Evolutionary conservation across 306 rosid genomes (phyloP).

Genomic region (Arachis hypogaea): DNA sequence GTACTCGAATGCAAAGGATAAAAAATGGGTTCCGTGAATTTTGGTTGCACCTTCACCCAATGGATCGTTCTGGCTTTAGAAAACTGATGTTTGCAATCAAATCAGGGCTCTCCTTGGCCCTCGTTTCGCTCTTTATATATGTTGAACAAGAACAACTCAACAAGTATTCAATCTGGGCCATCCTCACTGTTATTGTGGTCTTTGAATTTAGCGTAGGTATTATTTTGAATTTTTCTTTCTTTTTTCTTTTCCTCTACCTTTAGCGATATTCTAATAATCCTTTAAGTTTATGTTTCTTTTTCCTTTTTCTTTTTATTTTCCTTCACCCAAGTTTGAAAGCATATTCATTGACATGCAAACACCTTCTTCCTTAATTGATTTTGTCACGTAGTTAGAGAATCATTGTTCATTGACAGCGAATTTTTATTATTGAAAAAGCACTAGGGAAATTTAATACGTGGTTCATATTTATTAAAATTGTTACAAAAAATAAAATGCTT

Average conservation of each 20-base stretch:
- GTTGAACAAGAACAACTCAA: slow-evolving; percentile 40
- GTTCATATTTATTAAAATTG: too few relatives aligned
- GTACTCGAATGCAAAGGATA: slow-evolving; percentile 37
- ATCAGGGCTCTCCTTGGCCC: slow-evolving; percentile 52
- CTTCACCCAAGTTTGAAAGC: too few relatives aligned
- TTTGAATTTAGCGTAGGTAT: slow-evolving; percentile 76
- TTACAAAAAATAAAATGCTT: too few relatives aligned
- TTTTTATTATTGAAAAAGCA: too few relatives aligned
- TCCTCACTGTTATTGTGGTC: slow-evolving; percentile 65
- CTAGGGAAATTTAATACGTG: too few relatives aligned
- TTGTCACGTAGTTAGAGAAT: too few relatives aligned
- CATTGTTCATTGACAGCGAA: too few relatives aligned
- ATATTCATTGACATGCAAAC: too few relatives aligned
- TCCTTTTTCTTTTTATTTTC: too few relatives aligned
- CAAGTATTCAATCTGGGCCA: slow-evolving; percentile 67
- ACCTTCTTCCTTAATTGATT: too few relatives aligned
- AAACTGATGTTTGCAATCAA: slow-evolving; percentile 55
- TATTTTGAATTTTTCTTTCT: neutral
- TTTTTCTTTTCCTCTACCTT: neutral
- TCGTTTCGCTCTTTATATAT: slow-evolving; percentile 54
- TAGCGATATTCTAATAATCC: too few relatives aligned
- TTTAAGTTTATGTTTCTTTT: too few relatives aligned
- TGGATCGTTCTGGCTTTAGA: slow-evolving; percentile 66
- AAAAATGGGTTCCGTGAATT: slow-evolving; percentile 16
- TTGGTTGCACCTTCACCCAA: slow-evolving; percentile 38